Base-by-base conservation (phyloP, 768 basidiomycete species). In the Ramaria rubella region DNA sequence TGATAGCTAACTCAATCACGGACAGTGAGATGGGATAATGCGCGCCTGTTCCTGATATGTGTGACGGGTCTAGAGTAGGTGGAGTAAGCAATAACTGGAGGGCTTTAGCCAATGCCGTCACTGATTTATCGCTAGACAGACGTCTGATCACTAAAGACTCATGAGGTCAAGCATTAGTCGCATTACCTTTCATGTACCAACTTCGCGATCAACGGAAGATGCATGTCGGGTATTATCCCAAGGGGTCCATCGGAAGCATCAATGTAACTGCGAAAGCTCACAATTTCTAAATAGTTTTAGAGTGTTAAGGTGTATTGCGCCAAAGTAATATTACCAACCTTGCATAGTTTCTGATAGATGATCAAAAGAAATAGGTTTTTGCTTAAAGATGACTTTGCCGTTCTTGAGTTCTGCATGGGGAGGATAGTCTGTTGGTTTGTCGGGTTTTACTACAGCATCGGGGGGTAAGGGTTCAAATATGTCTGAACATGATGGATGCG, bases 111-210 rank as follows among this genome's bases (percentile, higher is more conserved):
- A 94, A 77, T 0, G 79, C 71, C 3, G 71, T 58, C 3, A 85
- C 63, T 1, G 82, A 77, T 70, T 89, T 91, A 67, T 93, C 90
- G 63, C 92, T 95, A 57, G 31, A 42, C 24, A 38, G 23, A 60
- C 23, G 23, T 23, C 48, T 14, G 6, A 43, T 36, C 11, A 26
- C 17, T 46, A 19, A 14, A 33, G 9, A n/a, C 14, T 33, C 45
- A 34, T 60, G 42, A 52, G n/a, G 14, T 11, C 17, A 36, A 38
- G 14, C 29, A 17, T 21, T 26, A 29, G 38, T 42, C 11, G 36
- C 62, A 74, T 52, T 49, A 91, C 93, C 91, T 93, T 72, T 95
- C 93, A 61, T 92, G 87, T 1, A 81, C 81, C 38, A 93, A 70
- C 68, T 93, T 92, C 5, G 83, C 91, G 62, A 95, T 80, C 24